Conservation (phyloP, 2,329 filamentous ascomycete species). For the Fusarium temperatum region DNA sequence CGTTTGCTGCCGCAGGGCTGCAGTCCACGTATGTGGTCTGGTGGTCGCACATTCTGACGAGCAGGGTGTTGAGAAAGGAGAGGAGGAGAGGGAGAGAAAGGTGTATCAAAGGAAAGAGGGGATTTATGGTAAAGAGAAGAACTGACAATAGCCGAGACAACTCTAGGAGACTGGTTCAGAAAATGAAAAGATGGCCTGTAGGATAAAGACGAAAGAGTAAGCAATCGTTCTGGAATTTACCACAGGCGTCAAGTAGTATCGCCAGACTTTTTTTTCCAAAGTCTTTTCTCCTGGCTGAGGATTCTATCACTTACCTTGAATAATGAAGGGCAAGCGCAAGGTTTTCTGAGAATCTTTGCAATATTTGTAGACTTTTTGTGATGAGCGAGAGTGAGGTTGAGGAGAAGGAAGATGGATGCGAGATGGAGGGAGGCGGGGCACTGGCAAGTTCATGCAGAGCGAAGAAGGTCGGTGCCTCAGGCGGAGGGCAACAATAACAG, state of each 20-base stretch:
- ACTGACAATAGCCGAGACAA: no score
- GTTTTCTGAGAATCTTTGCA: not conserved
- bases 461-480: not conserved
- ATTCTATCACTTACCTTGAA: not conserved
- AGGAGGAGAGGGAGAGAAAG: not conserved
- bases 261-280: not conserved
- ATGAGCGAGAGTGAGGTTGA: not conserved
- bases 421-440: not conserved
- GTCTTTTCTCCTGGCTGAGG: not conserved
- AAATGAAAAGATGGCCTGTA: not conserved
- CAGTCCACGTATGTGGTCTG: slow-evolving; percentile 8
- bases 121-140: no score
- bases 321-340: not conserved
- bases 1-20: slow-evolving; percentile 7
- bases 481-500: not conserved
- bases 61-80: accelerated
- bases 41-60: not conserved
- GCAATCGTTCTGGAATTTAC: not conserved
- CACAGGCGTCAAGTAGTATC: not conserved
- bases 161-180: not conserved
- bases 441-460: not conserved
- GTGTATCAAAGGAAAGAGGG: no score
- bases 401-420: not conserved
- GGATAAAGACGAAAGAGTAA: not conserved
- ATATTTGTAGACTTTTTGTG: not conserved